These are phyloP conservation scores for Carpinus fangiana DNA, from an alignment of 306 rosid genomes.

Conservation along the genomic window DNA sequence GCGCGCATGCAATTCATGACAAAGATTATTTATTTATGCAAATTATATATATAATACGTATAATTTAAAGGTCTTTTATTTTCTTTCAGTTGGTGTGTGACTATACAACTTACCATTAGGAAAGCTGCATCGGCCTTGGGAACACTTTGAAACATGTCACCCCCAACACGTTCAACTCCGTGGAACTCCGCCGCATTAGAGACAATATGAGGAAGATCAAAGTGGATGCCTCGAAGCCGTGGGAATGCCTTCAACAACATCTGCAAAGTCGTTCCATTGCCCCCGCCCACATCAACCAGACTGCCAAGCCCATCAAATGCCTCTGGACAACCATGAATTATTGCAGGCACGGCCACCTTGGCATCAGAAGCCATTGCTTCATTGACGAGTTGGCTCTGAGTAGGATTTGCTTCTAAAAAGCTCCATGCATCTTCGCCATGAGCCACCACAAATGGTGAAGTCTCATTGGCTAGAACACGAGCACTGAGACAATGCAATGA, in stretches of 20 bases:
- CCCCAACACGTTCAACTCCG: constrained; percentile 46
- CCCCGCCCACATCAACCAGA: constrained; percentile 80
- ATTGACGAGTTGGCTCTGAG: too few relatives aligned
- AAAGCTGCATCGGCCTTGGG: constrained; percentile 73
- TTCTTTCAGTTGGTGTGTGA: not conserved
- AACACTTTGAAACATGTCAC: constrained; percentile 60
- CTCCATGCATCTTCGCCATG: constrained; percentile 59
- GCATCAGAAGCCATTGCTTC: constrained; percentile 53
- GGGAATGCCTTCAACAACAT: constrained; percentile 40
- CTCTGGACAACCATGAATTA: constrained; percentile 24
- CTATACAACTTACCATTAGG: constrained; percentile 41
- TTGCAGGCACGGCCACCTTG: constrained; percentile 25
- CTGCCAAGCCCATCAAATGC: constrained; percentile 19
- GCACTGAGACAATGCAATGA: constrained; percentile 40
- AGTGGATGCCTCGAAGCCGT: constrained; percentile 54
- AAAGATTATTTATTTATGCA: not conserved
- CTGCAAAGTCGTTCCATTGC: constrained; percentile 51
- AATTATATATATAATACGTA: too few relatives aligned
- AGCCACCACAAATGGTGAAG: constrained; percentile 33
- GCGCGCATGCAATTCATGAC: not conserved
- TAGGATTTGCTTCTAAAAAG: constrained; percentile 15
- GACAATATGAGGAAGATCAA: constrained; percentile 72
- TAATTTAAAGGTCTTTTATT: too few relatives aligned
- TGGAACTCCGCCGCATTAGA: not conserved
- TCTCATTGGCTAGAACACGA: not conserved